Base-by-base conservation (phyloP, 352 stramenopile species). In the Globisporangium parvum region DNA sequence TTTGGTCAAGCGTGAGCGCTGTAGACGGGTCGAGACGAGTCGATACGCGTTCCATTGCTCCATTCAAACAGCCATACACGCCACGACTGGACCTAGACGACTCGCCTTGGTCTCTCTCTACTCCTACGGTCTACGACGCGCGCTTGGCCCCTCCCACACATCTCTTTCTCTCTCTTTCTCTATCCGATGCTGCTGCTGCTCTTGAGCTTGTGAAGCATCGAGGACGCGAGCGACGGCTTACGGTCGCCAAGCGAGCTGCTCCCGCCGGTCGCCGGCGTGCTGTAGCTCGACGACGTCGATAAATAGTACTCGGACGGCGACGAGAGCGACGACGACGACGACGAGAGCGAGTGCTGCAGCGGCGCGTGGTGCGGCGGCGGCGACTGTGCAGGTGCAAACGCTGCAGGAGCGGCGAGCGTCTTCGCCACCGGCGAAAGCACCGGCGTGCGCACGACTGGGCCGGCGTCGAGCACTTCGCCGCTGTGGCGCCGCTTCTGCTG, bases 121-220 rank as follows among this genome's bases (percentile, higher is more conserved):
- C 10, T 11, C 31, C 31, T 37, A 37, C 31, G 31, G 0, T 37
- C 31, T 37, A 28, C 26, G 2, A 0, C 31, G 8, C 31, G n/a
- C 9, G 8, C 37, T 9, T n/a, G 17, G 37, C 37, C 20, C 14
- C 37, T 9, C n/a, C 26, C 41, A 0, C 18, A 47, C 18, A 12
- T n/a, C 14, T 2, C 5, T 1, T 15, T 47, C 1, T 0, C 9
- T 40, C 33, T 6, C 15, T 9, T 0, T 20, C 39, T 6, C 18
- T 47, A 47, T 2, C 41, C 41, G n/a, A 47, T 41, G 33, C 35
- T 46, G 24, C 54, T 66, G 28, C 37, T 55, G 53, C 60, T 84
- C 63, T 87, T 87, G 61, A 87, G 70, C 51, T 83, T 83, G 23
- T 87, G 70, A 53, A 80, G 75, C 46, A 87, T 63, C 15, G 66